Evolutionary conservation across 2,329 filamentous ascomycete species (phyloP), one percentile per base, ranked within the genome.

Genomic region (Aurifilum marmelostoma): DNA sequence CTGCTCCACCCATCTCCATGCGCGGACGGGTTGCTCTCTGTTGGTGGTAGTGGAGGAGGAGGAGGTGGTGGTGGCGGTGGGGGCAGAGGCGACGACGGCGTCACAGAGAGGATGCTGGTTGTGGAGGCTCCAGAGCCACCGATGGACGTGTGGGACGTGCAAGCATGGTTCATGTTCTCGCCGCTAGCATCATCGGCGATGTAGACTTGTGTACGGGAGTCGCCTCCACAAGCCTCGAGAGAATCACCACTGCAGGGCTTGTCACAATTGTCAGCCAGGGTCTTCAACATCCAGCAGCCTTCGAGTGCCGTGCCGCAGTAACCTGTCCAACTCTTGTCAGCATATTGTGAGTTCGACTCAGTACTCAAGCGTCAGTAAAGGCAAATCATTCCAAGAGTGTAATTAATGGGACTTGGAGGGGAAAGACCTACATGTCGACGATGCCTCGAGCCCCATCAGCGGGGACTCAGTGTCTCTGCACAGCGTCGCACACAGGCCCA

Each of bases 261-360:
- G 24, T 56, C 16, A 24, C 52, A 56, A 16, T 32, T 29, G 14
- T 14, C 16, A 27, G 4, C 52, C 52, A 56, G 14, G 21, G 52
- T 32, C 27, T 32, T 24, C 12, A 32, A 56, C 14, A 56, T 29
- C 52, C 52, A 56, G 27, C 52, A 56, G 52, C 27, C 32, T 16
- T 56, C 52, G 27, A 56, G 52, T 16, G 52, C 52, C 12, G 52
- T 56, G 52, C 52, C 52, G 32, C 52, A 56, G 52, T 56, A 56
- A 16, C 52, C 52, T 56, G 24, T 27, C 16, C 34, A 14, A 6
- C 27, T 29, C 7, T 29, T 14, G 52, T 56, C 52, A 56, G 52
- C 6, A 4, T 8, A 16, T 29, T n/a, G n/a, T n/a, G n/a, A n/a
- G n/a, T n/a, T n/a, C n/a, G 16, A 29, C 14, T 16, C 24, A 56